Evolutionary conservation across 192 early-diverging fungal genomes (phyloP).

Genomic region (Coemansia sp.): DNA sequence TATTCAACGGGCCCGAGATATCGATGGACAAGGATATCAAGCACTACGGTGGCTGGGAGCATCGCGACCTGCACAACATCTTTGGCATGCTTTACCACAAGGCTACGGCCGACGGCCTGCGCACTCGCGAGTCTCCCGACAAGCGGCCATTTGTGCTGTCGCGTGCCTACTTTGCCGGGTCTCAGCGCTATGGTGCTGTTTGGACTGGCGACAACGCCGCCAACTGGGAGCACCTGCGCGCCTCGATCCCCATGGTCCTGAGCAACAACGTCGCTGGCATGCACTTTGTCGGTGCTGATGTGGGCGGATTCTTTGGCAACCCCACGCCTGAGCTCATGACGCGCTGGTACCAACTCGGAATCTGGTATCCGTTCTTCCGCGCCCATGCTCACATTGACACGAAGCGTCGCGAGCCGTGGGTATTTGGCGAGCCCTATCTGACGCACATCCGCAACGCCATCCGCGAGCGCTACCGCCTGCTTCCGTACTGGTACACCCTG

Average conservation of each 20-base stretch:
- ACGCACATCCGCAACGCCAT: constrained; percentile 78
- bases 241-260: constrained; percentile 88
- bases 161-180: constrained; percentile 95
- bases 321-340: constrained; percentile 84
- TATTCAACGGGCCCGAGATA: constrained; percentile 97
- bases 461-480: constrained; percentile 78
- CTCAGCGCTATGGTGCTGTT: constrained; percentile 92
- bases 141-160: constrained; percentile 93
- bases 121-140: constrained; percentile 57
- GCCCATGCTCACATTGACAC: constrained; percentile 98
- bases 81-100: constrained; percentile 88
- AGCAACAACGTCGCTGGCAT: constrained; percentile 87
- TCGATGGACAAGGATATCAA: constrained; percentile 94
- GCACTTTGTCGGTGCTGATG: constrained; percentile 91
- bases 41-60: constrained; percentile 87
- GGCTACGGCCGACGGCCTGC: constrained; percentile 83
- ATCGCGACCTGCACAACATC: constrained; percentile 94
- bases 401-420: constrained; percentile 96
- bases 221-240: constrained; percentile 82
- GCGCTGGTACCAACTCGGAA: constrained; percentile 97
- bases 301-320: constrained; percentile 98
- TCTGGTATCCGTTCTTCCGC: constrained; percentile 97
- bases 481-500: constrained; percentile 93
- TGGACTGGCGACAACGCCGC: constrained; percentile 99
- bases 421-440: constrained; percentile 87